phyloP scores from a whole-genome alignment of 768 basidiomycete species.

The Amanita molliuscula region DNA sequence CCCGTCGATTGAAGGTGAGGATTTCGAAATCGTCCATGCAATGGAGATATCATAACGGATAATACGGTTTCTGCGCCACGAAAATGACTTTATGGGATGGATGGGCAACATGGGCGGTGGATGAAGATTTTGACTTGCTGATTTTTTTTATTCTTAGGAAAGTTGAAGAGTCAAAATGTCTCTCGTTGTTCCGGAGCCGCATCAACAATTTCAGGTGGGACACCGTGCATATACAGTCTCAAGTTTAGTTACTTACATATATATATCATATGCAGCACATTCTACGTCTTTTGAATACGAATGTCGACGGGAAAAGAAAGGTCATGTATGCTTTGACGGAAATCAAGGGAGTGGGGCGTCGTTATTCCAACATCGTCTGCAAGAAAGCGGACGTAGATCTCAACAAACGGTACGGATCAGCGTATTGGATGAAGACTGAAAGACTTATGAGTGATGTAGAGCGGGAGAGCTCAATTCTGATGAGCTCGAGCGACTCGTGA shows the following conservation, averaged over 20 bases:
- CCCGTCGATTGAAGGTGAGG: neutral
- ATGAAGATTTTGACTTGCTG: slow-evolving; percentile 7
- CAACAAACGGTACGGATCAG: slow-evolving; percentile 76
- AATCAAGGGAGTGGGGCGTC: slow-evolving; percentile 99
- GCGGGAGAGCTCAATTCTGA: slow-evolving; percentile 99
- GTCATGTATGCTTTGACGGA: slow-evolving; percentile 99
- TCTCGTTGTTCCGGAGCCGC: slow-evolving; percentile 91
- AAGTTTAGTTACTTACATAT: no score
- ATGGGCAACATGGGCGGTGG: slow-evolving; percentile 8
- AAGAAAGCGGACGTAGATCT: slow-evolving; percentile 99
- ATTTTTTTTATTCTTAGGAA: slow-evolving; percentile 10
- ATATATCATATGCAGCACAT: slow-evolving; percentile 71
- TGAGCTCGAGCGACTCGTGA: slow-evolving; percentile 97
- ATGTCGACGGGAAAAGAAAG: slow-evolving; percentile 99
- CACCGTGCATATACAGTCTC: no score
- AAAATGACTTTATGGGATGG: slow-evolving; percentile 9
- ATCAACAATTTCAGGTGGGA: slow-evolving; percentile 86
- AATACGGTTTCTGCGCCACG: neutral
- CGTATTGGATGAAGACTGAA: neutral
- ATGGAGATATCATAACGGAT: neutral
- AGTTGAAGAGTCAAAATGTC: slow-evolving; percentile 52
- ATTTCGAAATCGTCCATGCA: neutral
- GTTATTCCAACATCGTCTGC: slow-evolving; percentile 98
- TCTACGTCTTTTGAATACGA: slow-evolving; percentile 97
- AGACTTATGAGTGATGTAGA: slow-evolving; percentile 30